Evolutionary conservation across 306 rosid species (phyloP), one percentile per base, ranked within the genome.

Genomic region (Prinsepia uniflora): DNA sequence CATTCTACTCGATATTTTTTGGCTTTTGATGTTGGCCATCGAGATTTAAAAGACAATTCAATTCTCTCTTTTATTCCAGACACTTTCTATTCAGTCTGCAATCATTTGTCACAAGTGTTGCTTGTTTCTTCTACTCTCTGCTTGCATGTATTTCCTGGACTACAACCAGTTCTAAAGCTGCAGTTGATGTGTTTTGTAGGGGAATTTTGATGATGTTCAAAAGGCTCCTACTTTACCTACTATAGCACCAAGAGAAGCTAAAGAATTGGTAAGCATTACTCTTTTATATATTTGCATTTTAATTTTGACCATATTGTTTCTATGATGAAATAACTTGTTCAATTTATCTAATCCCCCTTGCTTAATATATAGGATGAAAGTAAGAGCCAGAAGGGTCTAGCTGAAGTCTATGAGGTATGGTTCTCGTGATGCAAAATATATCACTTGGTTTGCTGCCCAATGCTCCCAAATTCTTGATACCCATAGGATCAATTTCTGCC

Each of bases 311-410:
- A 30, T 62, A 15, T 55, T 65, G 65, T 60, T 62, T 65, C 62
- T 72, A 4, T 4, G 18, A 8, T 65, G 56, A 49, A 54, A 63
- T 80, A 47, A 76, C 78, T 74, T 59, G 45, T 58, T 42, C 70
- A 68, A 19, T 68, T 78, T 63, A 57, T 17, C 57, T 14, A 53
- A 67, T 45, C 69, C 64, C 9, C 43, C 45, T 57, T 68, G 72
- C 17, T 45, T 55, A 17, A 53, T 70, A 48, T 78, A 65, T 88
- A 94, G 99, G 96, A 94, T 59, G 97, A 94, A 71, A 91, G 79
- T 80, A 94, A 89, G 84, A 94, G 89, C 91, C 86, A 89, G 88
- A 81, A 83, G 76, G 97, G 99, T 68, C 90, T 94, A 72, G 96
- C 87, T 56, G 96, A 91, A 47, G 57, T 91, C 69, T 91, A 91